Evolutionary conservation across 768 basidiomycete genomes (phyloP), one percentile per base, ranked within the genome.

Genomic region (Grammothele lineata): DNA sequence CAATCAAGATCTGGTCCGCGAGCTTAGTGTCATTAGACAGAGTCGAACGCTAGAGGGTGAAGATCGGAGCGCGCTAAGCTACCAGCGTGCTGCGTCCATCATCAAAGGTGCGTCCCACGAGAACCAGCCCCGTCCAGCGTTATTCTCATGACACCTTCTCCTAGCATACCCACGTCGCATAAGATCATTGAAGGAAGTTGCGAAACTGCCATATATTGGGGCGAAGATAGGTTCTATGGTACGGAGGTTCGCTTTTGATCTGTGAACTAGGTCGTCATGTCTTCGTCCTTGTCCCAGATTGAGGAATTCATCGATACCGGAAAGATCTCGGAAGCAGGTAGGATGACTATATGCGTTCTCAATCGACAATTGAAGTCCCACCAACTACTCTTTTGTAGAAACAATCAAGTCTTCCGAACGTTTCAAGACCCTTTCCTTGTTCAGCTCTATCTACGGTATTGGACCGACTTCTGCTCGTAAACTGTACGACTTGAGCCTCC

Each of bases 31-130:
- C 15, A 73, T 92, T 24, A 73, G 75, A 15, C 73, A 68, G 27
- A 68, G 73, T 21, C 72, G 89, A 37, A 70, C 77, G 37, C 65
- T 88, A 1, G 89, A 92, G 58, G 81, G 84, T 11, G 75, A 86
- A 41, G 70, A 74, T 18, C 68, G 78, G 23, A 87, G 84, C 55
- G 79, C 82, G 33, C 65, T 92, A 39, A 81, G 80, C 50, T 92
- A 92, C 54, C 72, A 80, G 26, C 73, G 87, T 39, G 81, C 85
- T 2, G 81, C 89, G 53, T 73, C 81, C n/a, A 84, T 85, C 59
- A 46, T 62, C 45, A 62, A 62, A 55, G 57, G 61, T 59, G 18
- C 7, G 40, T 33, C 9, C 21, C 15, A 40, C 7, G 22, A 37
- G 12, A 25, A 46, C 19, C 30, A 1, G 14, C 17, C 9, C 25